Base-by-base conservation (phyloP, 306 rosid species). In the Chamaecrista fasciculata region DNA sequence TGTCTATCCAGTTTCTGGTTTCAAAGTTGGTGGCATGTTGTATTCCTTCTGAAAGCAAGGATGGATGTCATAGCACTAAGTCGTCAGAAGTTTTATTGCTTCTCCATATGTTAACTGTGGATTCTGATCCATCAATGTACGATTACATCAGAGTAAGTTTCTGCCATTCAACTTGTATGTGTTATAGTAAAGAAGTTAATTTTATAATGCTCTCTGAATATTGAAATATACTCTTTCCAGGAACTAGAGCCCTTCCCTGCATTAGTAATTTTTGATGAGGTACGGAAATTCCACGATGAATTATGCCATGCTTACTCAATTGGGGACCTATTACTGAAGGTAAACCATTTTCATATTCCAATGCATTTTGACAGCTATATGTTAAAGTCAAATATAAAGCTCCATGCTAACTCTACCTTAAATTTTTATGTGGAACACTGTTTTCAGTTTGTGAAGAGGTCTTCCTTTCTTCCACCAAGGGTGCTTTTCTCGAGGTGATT, bases 181-280 rank as follows among this genome's bases (percentile, higher is more conserved):
- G 59, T 52, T 62, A 37, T 75, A 67, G 70, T 60, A 34, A 24
- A 58, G 58, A 64, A 59, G 62, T 61, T 31, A 21, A 58, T 62
- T 49, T 72, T 62, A 15, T 63, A 55, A 50, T 72, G n/a, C 53
- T 70, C 59, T 69, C 58, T 65, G 57, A 53, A 74, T 59, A 37
- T 37, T 44, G 49, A 47, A 68, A 70, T 76, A 72, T 18, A 44
- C 11, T 51, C 73, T 46, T 73, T 73, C 39, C 73, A 93, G 98
- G 96, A 90, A 76, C 74, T 93, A 81, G 96, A 90, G 72, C 91
- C 96, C 59, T 85, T 93, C 66, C 98, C 98, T 18, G 89, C 86
- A 73, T 66, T 85, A 26, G 76, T 82, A 70, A 80, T 84, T 68
- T 93, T 93, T 49, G 82, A 88, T 48, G 83, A 71, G 65, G 80